Conservation (phyloP, 257 asterid genomes). For the Eustoma russellianum region DNA sequence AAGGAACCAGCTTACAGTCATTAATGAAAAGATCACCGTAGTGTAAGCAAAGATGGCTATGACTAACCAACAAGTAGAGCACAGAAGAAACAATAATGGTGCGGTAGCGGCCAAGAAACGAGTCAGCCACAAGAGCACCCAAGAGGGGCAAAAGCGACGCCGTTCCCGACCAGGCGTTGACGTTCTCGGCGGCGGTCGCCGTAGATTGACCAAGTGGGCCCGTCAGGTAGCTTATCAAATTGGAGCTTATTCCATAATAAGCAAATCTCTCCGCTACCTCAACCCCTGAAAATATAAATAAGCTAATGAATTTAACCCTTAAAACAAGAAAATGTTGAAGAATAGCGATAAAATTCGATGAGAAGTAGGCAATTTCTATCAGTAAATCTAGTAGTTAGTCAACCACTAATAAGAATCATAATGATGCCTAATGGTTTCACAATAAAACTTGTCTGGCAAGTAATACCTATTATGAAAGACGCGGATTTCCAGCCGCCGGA, state of each 20-base stretch:
- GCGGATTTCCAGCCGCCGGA: slow-evolving; percentile 17
- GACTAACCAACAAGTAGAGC: slow-evolving; percentile 18
- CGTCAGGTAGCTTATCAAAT: slow-evolving; percentile 18
- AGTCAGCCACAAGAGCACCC: slow-evolving; percentile 22
- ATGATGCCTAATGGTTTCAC: too few species aligned
- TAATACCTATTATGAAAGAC: slow-evolving; percentile 16
- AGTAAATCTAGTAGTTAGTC: too few species aligned
- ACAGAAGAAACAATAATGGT: slow-evolving; percentile 15
- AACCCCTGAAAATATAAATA: slow-evolving; percentile 11
- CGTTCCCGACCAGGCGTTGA: slow-evolving; percentile 21
- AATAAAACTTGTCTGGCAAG: too few species aligned
- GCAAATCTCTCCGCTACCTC: slow-evolving; percentile 27
- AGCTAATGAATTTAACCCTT: too few species aligned
- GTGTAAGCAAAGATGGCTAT: too few species aligned
- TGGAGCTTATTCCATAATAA: slow-evolving; percentile 18
- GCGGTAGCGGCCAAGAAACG: slow-evolving; percentile 19
- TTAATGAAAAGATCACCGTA: too few species aligned
- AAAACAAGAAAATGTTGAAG: not conserved
- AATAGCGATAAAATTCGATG: too few species aligned
- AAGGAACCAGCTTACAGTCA: too few species aligned
- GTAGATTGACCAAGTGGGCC: slow-evolving; percentile 22
- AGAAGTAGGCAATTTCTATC: too few species aligned
- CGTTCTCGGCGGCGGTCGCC: slow-evolving; percentile 18
- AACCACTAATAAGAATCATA: too few species aligned
- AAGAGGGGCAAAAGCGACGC: slow-evolving; percentile 17